These are phyloP conservation scores for Furcasterigmium sp. DNA, from an alignment of 2,329 filamentous ascomycete species.

Conservation along the genomic window DNA sequence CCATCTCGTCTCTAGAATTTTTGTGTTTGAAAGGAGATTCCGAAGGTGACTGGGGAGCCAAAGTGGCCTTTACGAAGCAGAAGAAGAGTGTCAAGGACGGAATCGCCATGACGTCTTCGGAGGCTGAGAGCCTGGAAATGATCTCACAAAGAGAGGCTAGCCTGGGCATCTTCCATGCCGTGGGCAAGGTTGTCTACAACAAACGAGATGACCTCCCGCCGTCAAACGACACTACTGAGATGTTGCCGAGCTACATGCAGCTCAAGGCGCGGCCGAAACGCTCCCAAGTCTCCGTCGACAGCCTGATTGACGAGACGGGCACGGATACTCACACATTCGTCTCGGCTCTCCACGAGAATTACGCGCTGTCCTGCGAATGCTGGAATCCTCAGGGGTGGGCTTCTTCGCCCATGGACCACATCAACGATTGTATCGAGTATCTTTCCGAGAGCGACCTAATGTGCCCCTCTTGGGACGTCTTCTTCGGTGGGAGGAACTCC, in stretches of 20 bases:
- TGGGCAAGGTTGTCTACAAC: slow-evolving; percentile 95
- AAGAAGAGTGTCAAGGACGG: slow-evolving; percentile 56
- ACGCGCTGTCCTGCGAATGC: slow-evolving; percentile 73
- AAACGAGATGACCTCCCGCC: slow-evolving; percentile 63
- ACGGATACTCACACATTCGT: slow-evolving; percentile 90
- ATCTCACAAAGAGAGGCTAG: slow-evolving; percentile 85
- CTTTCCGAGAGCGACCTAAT: slow-evolving; percentile 87
- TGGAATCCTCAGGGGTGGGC: slow-evolving; percentile 38
- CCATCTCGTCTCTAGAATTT: slow-evolving; percentile 89
- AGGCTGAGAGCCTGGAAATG: slow-evolving; percentile 72
- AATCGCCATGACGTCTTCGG: slow-evolving; percentile 64
- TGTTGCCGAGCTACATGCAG: slow-evolving; percentile 54
- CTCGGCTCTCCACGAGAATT: slow-evolving; percentile 90
- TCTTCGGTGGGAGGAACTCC: slow-evolving; percentile 57
- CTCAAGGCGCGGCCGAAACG: slow-evolving; percentile 53
- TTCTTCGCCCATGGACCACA: slow-evolving; percentile 64
- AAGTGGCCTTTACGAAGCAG: slow-evolving; percentile 63
- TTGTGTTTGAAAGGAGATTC: slow-evolving; percentile 78
- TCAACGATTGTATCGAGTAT: slow-evolving; percentile 80
- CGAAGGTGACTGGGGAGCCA: slow-evolving; percentile 70
- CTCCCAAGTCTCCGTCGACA: slow-evolving; percentile 64
- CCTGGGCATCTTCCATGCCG: slow-evolving; percentile 90
- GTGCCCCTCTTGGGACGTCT: slow-evolving; percentile 64
- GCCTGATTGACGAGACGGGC: slow-evolving; percentile 86
- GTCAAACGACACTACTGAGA: slow-evolving; percentile 38